Evolutionary conservation across 495 filamentous ascomycete species (phyloP).

Genomic region (Copromyces sp.): DNA sequence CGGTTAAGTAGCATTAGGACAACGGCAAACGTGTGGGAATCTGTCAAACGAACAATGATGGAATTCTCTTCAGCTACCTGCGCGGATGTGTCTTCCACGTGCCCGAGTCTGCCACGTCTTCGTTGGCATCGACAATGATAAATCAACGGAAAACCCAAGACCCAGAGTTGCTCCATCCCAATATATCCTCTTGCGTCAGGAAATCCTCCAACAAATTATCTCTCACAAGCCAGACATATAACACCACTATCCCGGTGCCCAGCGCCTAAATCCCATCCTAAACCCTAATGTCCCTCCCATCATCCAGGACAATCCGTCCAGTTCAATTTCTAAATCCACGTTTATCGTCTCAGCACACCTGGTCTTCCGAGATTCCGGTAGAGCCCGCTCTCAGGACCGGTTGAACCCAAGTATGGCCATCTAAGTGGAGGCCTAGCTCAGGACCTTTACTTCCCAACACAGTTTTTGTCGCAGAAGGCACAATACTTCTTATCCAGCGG

Average conservation of each 20-base stretch:
- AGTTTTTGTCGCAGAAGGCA: neutral
- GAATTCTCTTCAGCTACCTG: neutral
- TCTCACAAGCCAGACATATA: neutral
- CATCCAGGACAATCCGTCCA: neutral
- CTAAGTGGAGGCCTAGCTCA: too few relatives aligned
- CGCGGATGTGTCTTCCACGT: neutral
- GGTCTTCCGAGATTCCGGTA: neutral
- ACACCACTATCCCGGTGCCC: neutral
- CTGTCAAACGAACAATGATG: neutral
- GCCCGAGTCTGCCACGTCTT: neutral
- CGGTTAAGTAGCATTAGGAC: neutral
- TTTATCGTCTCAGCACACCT: neutral
- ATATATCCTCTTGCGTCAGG: neutral
- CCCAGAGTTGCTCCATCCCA: neutral
- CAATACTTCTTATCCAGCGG: neutral
- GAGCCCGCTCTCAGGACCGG: neutral
- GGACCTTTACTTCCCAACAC: neutral
- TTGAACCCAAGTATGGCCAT: neutral
- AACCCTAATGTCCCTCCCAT: neutral
- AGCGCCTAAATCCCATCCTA: neutral
- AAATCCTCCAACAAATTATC: neutral
- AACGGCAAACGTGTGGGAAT: neutral
- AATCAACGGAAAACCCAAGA: neutral
- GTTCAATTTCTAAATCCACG: neutral
- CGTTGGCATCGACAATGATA: neutral